Evolutionary conservation across 2,329 filamentous ascomycete species (phyloP).

Genomic region (Ophiocordyceps sinensis): DNA sequence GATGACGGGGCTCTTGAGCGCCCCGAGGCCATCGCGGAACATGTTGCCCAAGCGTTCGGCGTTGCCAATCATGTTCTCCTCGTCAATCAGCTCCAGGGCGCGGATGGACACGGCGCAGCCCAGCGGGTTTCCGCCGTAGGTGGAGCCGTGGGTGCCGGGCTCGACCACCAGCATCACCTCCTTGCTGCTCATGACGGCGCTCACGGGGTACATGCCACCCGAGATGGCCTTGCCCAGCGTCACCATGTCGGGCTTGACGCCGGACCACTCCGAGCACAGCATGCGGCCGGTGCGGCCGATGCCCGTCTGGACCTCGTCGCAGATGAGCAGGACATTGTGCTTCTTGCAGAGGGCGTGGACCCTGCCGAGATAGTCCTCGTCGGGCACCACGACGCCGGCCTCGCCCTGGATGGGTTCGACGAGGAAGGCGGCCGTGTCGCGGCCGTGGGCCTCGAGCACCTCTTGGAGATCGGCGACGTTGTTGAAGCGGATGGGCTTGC

Average conservation of each 20-base stretch:
- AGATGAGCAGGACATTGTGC: slow-evolving; percentile 91
- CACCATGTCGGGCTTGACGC: slow-evolving; percentile 89
- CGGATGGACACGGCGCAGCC: slow-evolving; percentile 93
- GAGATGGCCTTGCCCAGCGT: slow-evolving; percentile 95
- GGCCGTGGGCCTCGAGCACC: slow-evolving; percentile 65
- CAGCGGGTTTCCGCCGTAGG: slow-evolving; percentile 94
- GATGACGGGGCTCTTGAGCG: slow-evolving; percentile 69
- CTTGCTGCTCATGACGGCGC: slow-evolving; percentile 72
- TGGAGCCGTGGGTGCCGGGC: slow-evolving; percentile 92
- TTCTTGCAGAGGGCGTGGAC: slow-evolving; percentile 81
- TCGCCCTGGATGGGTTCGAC: slow-evolving; percentile 97
- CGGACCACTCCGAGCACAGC: slow-evolving; percentile 87
- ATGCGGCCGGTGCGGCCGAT: slow-evolving; percentile 91
- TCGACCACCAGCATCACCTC: slow-evolving; percentile 94
- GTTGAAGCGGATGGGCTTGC: slow-evolving; percentile 70
- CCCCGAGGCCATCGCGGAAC: slow-evolving; percentile 65
- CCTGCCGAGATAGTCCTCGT: slow-evolving; percentile 70
- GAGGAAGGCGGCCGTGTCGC: slow-evolving; percentile 80
- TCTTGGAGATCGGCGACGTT: slow-evolving; percentile 67
- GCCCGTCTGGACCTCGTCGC: slow-evolving; percentile 96
- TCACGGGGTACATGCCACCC: slow-evolving; percentile 98
- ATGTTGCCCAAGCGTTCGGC: slow-evolving; percentile 68
- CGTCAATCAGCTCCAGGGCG: slow-evolving; percentile 83
- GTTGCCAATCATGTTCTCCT: slow-evolving; percentile 74
- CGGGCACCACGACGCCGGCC: slow-evolving; percentile 89